Conservation (phyloP, 2,329 filamentous ascomycete species). For the Ophiognomonia clavigignenti-juglandacearum region DNA sequence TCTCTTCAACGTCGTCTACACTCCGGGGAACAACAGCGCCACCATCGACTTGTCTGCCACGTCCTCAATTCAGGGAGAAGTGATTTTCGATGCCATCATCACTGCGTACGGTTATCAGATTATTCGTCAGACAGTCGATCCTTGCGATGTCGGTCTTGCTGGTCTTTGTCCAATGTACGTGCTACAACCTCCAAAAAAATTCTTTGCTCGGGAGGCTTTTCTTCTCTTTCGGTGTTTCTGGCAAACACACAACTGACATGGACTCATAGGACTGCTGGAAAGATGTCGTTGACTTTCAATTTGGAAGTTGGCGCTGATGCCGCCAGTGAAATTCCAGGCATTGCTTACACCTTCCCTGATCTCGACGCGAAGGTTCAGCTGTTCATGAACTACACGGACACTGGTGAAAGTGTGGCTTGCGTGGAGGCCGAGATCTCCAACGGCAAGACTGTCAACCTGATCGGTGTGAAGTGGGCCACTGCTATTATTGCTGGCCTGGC, state of each 20-base stretch:
- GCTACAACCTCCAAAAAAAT: too few species aligned
- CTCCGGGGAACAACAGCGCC: slow-evolving; percentile 68
- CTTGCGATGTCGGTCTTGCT: slow-evolving; percentile 64
- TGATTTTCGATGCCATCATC: slow-evolving; percentile 71
- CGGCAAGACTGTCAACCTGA: slow-evolving; percentile 83
- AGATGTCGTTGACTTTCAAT: slow-evolving; percentile 72
- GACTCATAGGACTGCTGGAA: slow-evolving; percentile 54
- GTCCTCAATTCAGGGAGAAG: slow-evolving; percentile 76
- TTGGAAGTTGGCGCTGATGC: slow-evolving; percentile 53
- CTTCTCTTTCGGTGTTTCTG: too few species aligned
- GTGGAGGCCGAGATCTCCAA: slow-evolving; percentile 86
- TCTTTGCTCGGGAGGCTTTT: too few species aligned
- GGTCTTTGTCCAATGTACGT: slow-evolving; percentile 82
- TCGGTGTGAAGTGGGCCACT: slow-evolving; percentile 84
- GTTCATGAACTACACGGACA: slow-evolving; percentile 67
- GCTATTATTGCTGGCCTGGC: slow-evolving; percentile 83
- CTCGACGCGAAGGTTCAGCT: slow-evolving; percentile 81
- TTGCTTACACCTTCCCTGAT: slow-evolving; percentile 87
- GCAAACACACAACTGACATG: neutral
- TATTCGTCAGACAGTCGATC: slow-evolving; percentile 64
- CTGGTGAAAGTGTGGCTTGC: slow-evolving; percentile 67
- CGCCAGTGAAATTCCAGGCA: slow-evolving; percentile 65
- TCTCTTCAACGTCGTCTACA: slow-evolving; percentile 81
- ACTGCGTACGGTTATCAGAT: slow-evolving; percentile 79
- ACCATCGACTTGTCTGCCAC: slow-evolving; percentile 73